Percentiles rank a stretch among this genome's conserved stretches.
Evolutionary conservation across 306 rosid species (phyloP).

Genomic region (Mimosa pudica): DNA sequence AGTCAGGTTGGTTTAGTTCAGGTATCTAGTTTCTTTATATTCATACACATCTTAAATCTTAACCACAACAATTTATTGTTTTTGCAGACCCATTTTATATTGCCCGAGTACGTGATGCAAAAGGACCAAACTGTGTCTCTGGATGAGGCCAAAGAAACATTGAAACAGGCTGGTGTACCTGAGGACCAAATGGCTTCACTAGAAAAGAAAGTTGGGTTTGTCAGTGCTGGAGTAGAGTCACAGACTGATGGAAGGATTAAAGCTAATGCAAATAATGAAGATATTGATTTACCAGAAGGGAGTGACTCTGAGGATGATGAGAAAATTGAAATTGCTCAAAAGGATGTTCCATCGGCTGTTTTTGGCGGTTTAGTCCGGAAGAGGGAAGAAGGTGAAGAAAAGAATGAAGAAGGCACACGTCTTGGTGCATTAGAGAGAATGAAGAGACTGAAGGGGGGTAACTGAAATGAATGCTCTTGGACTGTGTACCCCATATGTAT

Average conservation of each 20-base stretch:
- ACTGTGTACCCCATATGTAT: no score
- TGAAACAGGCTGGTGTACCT: conserved; percentile 86
- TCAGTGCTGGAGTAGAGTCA: conserved; percentile 84
- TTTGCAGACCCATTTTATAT: conserved; percentile 79
- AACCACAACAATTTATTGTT: conserved; percentile 23
- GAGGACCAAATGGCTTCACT: conserved; percentile 98
- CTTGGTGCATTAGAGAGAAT: conserved; percentile 95
- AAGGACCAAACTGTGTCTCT: conserved; percentile 85
- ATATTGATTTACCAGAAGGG: conserved; percentile 81
- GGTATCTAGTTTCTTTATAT: conserved; percentile 15
- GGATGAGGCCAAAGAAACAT: conserved; percentile 91
- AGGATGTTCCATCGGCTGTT: conserved; percentile 87
- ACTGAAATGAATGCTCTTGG: not conserved
- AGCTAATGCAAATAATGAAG: conserved; percentile 56
- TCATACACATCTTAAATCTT: not conserved
- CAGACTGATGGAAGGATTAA: conserved; percentile 51
- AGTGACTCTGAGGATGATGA: conserved; percentile 80
- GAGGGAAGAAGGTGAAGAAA: conserved; percentile 63
- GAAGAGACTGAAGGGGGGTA: conserved; percentile 59
- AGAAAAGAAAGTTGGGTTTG: conserved; percentile 88
- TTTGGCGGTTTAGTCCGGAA: conserved; percentile 76
- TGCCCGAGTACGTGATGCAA: conserved; percentile 88
- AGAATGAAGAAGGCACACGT: conserved; percentile 44
- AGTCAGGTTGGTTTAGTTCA: conserved; percentile 64
- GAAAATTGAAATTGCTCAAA: conserved; percentile 74